Conservation (phyloP, 768 basidiomycete species). For the Rhodotorula paludigena region DNA sequence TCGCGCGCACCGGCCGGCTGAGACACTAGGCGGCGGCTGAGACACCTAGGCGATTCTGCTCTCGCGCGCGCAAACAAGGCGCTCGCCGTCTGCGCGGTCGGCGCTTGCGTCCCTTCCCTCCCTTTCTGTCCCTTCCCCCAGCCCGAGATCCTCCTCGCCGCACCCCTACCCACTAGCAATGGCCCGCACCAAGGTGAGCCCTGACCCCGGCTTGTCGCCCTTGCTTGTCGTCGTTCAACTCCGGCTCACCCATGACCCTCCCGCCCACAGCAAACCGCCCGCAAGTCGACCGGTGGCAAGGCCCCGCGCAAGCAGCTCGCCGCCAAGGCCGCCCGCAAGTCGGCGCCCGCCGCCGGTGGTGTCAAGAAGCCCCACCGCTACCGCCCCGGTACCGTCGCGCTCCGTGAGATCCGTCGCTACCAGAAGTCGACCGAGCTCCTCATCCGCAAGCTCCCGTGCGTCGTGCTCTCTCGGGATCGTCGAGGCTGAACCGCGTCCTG, state of each 20-base stretch:
- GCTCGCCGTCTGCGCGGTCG: not conserved
- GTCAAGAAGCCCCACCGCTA: constrained; percentile 14
- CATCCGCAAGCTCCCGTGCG: constrained; percentile 50
- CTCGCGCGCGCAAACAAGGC: not conserved
- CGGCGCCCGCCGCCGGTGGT: constrained; percentile 8
- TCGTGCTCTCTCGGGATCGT: constrained; percentile 19
- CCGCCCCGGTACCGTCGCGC: constrained; percentile 5
- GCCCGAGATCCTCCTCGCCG: not conserved
- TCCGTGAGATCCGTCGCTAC: constrained; percentile 9
- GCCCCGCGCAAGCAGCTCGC: constrained; percentile 11
- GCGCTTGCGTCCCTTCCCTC: not conserved
- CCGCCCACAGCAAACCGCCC: constrained; percentile 38
- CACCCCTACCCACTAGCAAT: constrained; percentile 67
- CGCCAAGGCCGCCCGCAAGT: constrained; percentile 11
- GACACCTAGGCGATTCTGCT: not conserved
- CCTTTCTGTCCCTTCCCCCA: not conserved
- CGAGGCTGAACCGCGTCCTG: not conserved
- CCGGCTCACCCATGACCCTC: constrained; percentile 36
- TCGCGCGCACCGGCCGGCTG: too few relatives aligned
- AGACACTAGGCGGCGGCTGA: not conserved
- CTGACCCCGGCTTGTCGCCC: constrained; percentile 46
- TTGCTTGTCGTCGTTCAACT: not conserved
- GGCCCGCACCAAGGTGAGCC: constrained; percentile 98
- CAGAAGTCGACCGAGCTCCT: constrained; percentile 60
- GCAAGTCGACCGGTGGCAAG: constrained; percentile 11